Evolutionary conservation across 805 yeast genomes (phyloP).

Genomic region (Schwanniomyces sp.): DNA sequence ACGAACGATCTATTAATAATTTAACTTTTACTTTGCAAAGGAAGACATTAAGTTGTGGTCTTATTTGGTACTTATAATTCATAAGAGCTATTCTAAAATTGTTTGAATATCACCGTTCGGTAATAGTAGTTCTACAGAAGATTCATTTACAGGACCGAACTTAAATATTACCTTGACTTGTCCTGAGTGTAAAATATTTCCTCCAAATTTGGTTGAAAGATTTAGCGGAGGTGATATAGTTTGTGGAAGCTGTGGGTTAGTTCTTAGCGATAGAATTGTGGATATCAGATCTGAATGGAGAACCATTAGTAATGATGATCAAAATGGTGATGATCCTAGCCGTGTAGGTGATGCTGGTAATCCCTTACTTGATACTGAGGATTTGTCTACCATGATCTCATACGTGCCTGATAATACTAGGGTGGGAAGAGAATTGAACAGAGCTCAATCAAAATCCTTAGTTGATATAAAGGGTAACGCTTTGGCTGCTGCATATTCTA

Average conservation of each 20-base stretch:
- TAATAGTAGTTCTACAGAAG: slow-evolving; percentile 14
- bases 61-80: too few relatives aligned
- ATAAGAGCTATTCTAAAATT: too few relatives aligned
- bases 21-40: too few relatives aligned
- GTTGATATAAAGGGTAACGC: slow-evolving; percentile 89
- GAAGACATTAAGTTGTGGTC: too few relatives aligned
- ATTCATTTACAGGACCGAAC: slow-evolving; percentile 63
- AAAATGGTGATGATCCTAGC: slow-evolving; percentile 95
- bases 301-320: slow-evolving; percentile 96
- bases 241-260: slow-evolving; percentile 97
- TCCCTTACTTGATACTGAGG: slow-evolving; percentile 87
- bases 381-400: slow-evolving; percentile 89
- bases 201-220: slow-evolving; percentile 92
- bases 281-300: slow-evolving; percentile 99
- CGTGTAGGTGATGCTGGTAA: slow-evolving; percentile 99
- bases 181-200: slow-evolving; percentile 94
- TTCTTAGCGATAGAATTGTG: slow-evolving; percentile 85
- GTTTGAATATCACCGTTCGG: slow-evolving; percentile 2
- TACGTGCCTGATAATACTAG: slow-evolving; percentile 82
- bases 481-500: slow-evolving; percentile 83
- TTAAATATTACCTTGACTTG: slow-evolving; percentile 87
- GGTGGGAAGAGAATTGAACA: slow-evolving; percentile 82
- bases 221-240: slow-evolving; percentile 98
- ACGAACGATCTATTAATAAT: too few relatives aligned
- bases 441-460: slow-evolving; percentile 84